Evolutionary conservation across 2,329 filamentous ascomycete species (phyloP).

Genomic region (Ophidiomyces ophidiicola): DNA sequence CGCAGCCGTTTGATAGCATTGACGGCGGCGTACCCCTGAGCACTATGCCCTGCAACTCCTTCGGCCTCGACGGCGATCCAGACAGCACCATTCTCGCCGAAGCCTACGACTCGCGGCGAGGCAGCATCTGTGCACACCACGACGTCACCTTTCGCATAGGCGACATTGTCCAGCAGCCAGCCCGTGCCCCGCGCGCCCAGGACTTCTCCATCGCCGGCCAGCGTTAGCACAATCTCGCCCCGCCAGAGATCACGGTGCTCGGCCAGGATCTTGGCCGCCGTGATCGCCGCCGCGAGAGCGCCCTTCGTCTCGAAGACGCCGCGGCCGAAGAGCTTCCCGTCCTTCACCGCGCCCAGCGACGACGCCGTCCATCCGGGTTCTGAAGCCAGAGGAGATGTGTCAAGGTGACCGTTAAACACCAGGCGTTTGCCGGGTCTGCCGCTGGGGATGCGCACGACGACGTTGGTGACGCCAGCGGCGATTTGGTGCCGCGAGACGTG

Average conservation of each 20-base stretch:
- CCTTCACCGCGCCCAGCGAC: conserved; percentile 7
- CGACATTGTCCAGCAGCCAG: conserved; percentile 13
- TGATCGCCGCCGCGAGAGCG: conserved; percentile 12
- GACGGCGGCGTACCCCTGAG: conserved; percentile 11
- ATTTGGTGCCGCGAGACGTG: conserved; percentile 11
- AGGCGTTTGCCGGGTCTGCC: conserved; percentile 12
- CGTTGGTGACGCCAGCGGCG: conserved; percentile 6
- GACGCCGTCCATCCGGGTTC: conserved; percentile 9
- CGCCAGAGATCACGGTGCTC: conserved; percentile 11
- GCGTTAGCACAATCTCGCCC: conserved; percentile 12
- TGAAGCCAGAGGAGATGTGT: conserved; percentile 11
- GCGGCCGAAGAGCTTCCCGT: conserved; percentile 12
- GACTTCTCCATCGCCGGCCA: conserved; percentile 13
- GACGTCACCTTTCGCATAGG: conserved; percentile 9
- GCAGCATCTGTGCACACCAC: conserved; percentile 13
- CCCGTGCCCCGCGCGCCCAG: conserved; percentile 10
- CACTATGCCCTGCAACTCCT: conserved; percentile 12
- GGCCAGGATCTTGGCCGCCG: conserved; percentile 9
- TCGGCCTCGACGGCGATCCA: conserved; percentile 12
- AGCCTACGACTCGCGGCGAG: conserved; percentile 9
- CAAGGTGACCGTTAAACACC: conserved; percentile 13
- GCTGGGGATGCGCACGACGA: conserved; percentile 12
- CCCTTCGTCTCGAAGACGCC: conserved; percentile 14
- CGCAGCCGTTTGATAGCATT: conserved; percentile 12
- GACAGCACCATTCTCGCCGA: conserved; percentile 14